phyloP scores from a whole-genome alignment of 148 eudicot species.

The Persicaria maculosa region DNA sequence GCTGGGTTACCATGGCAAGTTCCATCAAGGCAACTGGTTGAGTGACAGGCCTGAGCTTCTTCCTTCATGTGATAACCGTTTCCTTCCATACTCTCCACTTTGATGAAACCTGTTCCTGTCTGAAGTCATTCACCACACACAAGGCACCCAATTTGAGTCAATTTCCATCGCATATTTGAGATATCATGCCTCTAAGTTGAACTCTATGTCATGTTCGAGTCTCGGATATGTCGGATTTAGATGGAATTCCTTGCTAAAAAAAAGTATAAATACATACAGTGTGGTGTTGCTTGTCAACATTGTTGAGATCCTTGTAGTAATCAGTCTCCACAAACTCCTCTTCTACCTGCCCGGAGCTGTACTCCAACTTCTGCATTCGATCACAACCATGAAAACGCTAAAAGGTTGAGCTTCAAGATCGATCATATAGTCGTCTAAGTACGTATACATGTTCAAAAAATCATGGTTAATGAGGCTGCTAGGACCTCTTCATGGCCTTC shows the following conservation, averaged over 20 bases:
- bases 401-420: neutral
- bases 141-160: no score
- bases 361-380: slow-evolving; percentile 49
- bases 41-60: slow-evolving; percentile 20
- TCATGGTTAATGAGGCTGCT: neutral
- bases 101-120: slow-evolving; percentile 97
- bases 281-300: slow-evolving; percentile 83
- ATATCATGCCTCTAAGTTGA: no score
- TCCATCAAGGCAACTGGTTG: slow-evolving; percentile 28
- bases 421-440: neutral
- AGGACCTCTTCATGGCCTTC: slow-evolving; percentile 40
- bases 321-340: slow-evolving; percentile 96
- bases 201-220: no score
- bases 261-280: slow-evolving; percentile 32
- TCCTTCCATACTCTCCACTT: slow-evolving; percentile 33
- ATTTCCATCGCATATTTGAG: no score
- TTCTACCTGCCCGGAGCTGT: slow-evolving; percentile 30
- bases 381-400: neutral
- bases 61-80: slow-evolving; percentile 15
- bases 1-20: slow-evolving; percentile 74
- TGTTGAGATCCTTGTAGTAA: slow-evolving; percentile 78
- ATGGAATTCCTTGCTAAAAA: no score
- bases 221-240: no score
- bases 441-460: neutral
- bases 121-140: slow-evolving; percentile 11